Evolutionary conservation across 1,284 basidiomycete species (phyloP).

Genomic region (Waitea zeae): DNA sequence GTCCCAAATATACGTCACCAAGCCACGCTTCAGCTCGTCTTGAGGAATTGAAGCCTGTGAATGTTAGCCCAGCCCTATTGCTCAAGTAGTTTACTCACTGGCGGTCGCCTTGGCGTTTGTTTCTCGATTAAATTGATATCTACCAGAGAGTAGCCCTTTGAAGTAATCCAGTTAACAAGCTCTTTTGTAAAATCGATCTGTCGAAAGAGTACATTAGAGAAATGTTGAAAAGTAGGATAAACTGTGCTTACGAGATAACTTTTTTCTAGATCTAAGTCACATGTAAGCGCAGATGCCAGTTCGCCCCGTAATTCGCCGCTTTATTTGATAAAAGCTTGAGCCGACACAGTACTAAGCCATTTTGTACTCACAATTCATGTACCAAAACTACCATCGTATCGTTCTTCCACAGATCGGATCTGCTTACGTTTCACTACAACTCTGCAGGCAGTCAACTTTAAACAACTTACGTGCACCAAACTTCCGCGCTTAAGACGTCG

Average conservation of each 20-base stretch:
- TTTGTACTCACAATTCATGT: constrained; percentile 73
- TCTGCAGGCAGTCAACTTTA: constrained; percentile 1
- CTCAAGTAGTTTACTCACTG: too few relatives aligned
- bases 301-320: constrained; percentile 81
- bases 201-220: constrained; percentile 1
- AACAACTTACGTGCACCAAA: constrained; percentile 65
- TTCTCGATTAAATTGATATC: constrained; percentile 70
- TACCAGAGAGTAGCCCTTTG: constrained; percentile 53
- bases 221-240: constrained; percentile 1
- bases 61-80: too few relatives aligned
- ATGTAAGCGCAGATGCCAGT: constrained; percentile 51
- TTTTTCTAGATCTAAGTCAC: constrained; percentile 60
- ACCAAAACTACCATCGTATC: constrained; percentile 66
- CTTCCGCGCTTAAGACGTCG: constrained; percentile 57
- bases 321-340: constrained; percentile 2
- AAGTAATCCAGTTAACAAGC: constrained; percentile 62
- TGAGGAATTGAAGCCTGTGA: too few relatives aligned
- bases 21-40: constrained; percentile 34
- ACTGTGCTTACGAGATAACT: constrained; percentile 55
- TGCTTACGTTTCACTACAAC: constrained; percentile 5
- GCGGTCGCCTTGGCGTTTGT: constrained; percentile 11
- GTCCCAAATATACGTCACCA: constrained; percentile 85
- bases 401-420: constrained; percentile 49
- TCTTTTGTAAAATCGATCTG: constrained; percentile 78
- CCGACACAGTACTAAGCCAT: not conserved